These are phyloP conservation scores for Phialophora macrospora DNA, from an alignment of 2,329 filamentous ascomycete species.

Conservation along the genomic window DNA sequence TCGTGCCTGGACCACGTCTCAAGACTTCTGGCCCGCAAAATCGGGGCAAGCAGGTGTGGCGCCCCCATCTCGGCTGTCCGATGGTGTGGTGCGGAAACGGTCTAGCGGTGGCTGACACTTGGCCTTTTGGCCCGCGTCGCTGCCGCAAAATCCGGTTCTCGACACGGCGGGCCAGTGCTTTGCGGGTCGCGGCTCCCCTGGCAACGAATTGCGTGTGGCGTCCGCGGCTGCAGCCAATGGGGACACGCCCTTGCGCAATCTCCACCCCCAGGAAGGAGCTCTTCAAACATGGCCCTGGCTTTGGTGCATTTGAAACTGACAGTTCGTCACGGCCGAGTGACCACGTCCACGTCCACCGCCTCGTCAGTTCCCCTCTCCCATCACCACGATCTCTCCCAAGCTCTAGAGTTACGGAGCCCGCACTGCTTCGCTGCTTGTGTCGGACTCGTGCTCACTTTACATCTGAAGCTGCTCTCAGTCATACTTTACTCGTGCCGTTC, in stretches of 20 bases:
- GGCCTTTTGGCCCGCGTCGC: neutral
- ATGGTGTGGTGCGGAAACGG: slow-evolving; percentile 8
- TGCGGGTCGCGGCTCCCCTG: slow-evolving; percentile 5
- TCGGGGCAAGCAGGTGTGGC: slow-evolving; percentile 11
- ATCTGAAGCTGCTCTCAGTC: neutral
- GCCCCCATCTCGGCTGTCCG: slow-evolving; percentile 6
- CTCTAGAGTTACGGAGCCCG: neutral
- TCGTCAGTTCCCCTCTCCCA: slow-evolving; percentile 2
- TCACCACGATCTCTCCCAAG: neutral
- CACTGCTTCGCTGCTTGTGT: slow-evolving; percentile 11
- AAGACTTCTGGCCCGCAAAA: slow-evolving; percentile 7
- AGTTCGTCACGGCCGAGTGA: slow-evolving; percentile 7
- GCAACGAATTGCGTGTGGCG: slow-evolving; percentile 9
- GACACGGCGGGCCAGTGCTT: neutral
- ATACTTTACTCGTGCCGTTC: neutral
- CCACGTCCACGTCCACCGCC: slow-evolving; percentile 9
- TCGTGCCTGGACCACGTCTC: neutral
- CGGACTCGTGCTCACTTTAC: neutral
- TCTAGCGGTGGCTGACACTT: slow-evolving; percentile 17
- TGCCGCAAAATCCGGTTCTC: slow-evolving; percentile 8
- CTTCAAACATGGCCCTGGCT: slow-evolving; percentile 9
- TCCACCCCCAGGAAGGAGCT: slow-evolving; percentile 1
- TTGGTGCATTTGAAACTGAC: slow-evolving; percentile 7
- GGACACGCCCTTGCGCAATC: neutral
- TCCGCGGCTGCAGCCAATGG: slow-evolving; percentile 6